These are phyloP conservation scores for Aquilaria malaccensis DNA, from an alignment of 345 rosid genomes.

Conservation along the genomic window DNA sequence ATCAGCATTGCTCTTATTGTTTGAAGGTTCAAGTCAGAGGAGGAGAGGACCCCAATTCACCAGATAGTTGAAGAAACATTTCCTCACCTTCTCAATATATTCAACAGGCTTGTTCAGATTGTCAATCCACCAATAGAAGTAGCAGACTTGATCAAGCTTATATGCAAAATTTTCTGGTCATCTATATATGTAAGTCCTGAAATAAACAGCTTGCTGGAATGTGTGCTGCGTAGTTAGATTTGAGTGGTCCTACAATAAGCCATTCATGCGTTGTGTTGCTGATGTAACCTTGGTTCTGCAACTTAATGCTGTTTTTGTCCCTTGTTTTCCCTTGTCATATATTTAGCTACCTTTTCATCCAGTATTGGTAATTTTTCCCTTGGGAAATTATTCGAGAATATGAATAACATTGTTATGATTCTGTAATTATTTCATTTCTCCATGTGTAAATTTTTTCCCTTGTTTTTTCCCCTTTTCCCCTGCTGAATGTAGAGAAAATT, in stretches of 20 bases:
- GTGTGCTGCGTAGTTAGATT: background rate
- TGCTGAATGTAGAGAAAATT: too few species aligned
- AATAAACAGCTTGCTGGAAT: conserved; percentile 5
- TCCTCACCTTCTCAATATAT: conserved; percentile 61
- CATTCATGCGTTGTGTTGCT: too few species aligned
- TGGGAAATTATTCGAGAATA: too few species aligned
- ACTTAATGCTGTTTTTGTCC: too few species aligned
- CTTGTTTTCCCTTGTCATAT: conserved; percentile 4
- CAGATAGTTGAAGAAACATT: conserved; percentile 80
- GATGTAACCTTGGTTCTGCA: background rate
- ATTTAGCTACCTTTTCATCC: background rate
- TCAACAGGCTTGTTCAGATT: conserved; percentile 72
- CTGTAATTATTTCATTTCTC: too few species aligned
- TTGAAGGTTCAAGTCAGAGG: conserved; percentile 84
- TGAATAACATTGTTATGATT: too few species aligned
- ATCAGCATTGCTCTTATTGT: background rate
- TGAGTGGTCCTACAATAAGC: too few species aligned
- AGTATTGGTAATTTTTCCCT: too few species aligned
- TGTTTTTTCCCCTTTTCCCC: background rate
- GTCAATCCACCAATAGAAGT: conserved; percentile 66
- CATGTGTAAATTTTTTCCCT: background rate
- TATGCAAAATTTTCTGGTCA: conserved; percentile 95
- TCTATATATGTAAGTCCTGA: conserved; percentile 68
- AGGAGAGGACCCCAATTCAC: conserved; percentile 77
- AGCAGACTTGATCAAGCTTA: conserved; percentile 83